phyloP scores from a whole-genome alignment of 495 filamentous ascomycete species.

The Penicillium paxilli region DNA sequence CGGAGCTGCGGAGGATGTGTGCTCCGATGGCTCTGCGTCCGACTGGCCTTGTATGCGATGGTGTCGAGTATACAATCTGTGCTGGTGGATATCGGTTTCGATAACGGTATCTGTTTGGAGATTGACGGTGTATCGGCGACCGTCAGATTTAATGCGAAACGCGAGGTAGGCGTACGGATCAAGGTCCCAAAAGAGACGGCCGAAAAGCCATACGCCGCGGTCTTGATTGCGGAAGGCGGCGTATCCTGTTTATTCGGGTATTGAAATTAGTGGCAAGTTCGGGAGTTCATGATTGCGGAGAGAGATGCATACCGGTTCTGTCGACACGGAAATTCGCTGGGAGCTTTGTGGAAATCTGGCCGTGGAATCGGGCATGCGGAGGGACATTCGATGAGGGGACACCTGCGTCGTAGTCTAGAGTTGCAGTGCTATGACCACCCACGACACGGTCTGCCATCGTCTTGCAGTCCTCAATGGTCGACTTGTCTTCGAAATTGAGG shows the following conservation, averaged over 20 bases:
- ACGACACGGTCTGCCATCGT: conserved; percentile 83
- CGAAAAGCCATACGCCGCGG: conserved; percentile 67
- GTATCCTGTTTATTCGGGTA: conserved; percentile 64
- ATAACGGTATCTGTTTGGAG: conserved; percentile 92
- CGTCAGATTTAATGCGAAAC: conserved; percentile 87
- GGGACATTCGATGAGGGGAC: conserved; percentile 42
- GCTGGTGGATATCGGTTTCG: conserved; percentile 92
- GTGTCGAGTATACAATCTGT: conserved; percentile 78
- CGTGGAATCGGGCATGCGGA: conserved; percentile 76
- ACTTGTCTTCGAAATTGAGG: conserved; percentile 61
- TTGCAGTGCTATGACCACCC: conserved; percentile 76
- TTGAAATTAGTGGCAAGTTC: conserved; percentile 19
- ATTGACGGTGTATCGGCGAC: conserved; percentile 90
- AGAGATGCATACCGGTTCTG: conserved; percentile 62
- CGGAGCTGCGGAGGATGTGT: too few species aligned
- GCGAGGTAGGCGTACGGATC: conserved; percentile 87
- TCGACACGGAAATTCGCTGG: conserved; percentile 51
- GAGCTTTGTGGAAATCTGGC: conserved; percentile 81
- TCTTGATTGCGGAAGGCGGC: conserved; percentile 79
- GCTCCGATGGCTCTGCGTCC: too few species aligned
- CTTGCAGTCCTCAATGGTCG: conserved; percentile 67
- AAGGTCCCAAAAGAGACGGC: conserved; percentile 79
- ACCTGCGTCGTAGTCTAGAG: conserved; percentile 65
- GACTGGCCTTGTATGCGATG: conserved; percentile 30
- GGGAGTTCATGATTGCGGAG: not conserved